Evolutionary conservation across 78 protist species (phyloP).

Genomic region (Planoprotostelium fungivorum): DNA sequence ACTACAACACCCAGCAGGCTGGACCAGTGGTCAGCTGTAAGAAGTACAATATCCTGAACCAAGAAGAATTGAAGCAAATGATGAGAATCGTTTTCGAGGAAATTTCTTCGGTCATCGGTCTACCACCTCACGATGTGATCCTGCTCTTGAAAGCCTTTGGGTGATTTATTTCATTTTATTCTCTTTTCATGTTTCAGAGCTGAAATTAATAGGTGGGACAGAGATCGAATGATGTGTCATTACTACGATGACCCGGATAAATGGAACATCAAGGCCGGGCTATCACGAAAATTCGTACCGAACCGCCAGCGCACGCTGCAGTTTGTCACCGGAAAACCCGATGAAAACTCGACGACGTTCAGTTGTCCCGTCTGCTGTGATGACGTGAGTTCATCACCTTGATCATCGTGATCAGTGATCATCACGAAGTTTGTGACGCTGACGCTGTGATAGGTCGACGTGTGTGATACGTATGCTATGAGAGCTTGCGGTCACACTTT

Average conservation of each 20-base stretch:
- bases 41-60: neutral
- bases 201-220: conserved; percentile 38
- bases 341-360: conserved; percentile 13
- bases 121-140: conserved; percentile 19
- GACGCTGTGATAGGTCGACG: neutral
- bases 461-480: neutral
- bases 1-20: neutral
- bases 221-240: conserved; percentile 14
- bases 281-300: neutral
- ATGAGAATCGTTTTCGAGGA: neutral
- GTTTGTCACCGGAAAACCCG: neutral
- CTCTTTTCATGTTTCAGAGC: neutral
- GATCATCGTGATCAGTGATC: conserved; percentile 49
- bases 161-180: conserved; percentile 3
- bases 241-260: conserved; percentile 57
- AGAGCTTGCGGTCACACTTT: conserved; percentile 5
- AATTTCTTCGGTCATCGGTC: conserved; percentile 8
- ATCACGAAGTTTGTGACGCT: conserved; percentile 24
- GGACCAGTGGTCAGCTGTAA: neutral
- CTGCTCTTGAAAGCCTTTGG: conserved; percentile 18
- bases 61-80: neutral
- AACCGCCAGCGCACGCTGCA: neutral
- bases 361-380: conserved; percentile 27
- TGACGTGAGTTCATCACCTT: conserved; percentile 9
- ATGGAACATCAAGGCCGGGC: conserved; percentile 27